phyloP scores from a whole-genome alignment of 2,329 filamentous ascomycete genomes.

The Diaporthe aspalathi region DNA sequence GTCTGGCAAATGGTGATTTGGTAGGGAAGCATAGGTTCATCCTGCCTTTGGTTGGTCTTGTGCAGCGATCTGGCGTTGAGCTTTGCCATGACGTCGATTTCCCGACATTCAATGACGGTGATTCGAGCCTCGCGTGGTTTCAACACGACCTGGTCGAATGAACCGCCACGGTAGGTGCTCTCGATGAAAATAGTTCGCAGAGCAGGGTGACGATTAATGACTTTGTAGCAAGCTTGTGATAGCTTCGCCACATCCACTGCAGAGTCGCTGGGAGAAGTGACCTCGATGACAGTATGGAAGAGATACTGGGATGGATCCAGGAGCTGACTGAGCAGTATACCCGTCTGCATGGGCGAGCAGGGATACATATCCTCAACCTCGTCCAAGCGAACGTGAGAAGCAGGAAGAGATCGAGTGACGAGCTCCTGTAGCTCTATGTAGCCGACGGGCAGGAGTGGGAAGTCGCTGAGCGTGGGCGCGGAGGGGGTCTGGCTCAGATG shows the following conservation, averaged over 20 bases:
- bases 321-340: conserved; percentile 44
- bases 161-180: conserved; percentile 40
- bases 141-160: conserved; percentile 43
- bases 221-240: conserved; percentile 40
- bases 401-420: conserved; percentile 36
- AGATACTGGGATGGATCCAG: conserved; percentile 41
- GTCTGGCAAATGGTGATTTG: conserved; percentile 38
- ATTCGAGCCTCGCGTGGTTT: conserved; percentile 36
- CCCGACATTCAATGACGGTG: conserved; percentile 41
- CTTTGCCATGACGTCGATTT: conserved; percentile 10
- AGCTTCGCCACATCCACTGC: conserved; percentile 32
- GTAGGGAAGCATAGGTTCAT: not conserved
- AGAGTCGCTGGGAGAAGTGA: conserved; percentile 16
- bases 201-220: conserved; percentile 42
- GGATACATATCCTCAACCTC: conserved; percentile 43
- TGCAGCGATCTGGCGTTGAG: not conserved
- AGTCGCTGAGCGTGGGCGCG: conserved; percentile 44
- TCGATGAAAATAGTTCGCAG: conserved; percentile 43
- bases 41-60: not conserved
- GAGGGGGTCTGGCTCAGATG: not conserved
- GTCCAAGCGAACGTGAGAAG: conserved; percentile 37
- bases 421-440: conserved; percentile 41
- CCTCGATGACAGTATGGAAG: conserved; percentile 41
- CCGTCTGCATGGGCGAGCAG: conserved; percentile 44
- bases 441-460: conserved; percentile 41